These are phyloP conservation scores for Diddensiella caesifluorescens DNA, from an alignment of 805 yeast genomes.

Conservation along the genomic window DNA sequence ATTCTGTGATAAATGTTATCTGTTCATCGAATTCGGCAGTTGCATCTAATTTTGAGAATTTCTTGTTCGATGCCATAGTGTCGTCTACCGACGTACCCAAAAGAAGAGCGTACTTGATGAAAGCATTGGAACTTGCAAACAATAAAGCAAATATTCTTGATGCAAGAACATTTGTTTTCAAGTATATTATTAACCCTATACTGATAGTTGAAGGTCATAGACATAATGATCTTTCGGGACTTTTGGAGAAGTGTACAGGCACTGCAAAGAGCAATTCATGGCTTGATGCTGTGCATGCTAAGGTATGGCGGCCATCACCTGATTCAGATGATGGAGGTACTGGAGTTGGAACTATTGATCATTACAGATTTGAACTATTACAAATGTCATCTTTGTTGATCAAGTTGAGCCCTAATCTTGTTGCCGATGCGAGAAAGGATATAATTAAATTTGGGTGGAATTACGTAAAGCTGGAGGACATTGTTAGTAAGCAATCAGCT, in stretches of 20 bases:
- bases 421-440: conserved; percentile 66
- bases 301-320: conserved; percentile 69
- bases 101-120: conserved; percentile 48
- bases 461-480: conserved; percentile 81
- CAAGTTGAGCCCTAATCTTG: conserved; percentile 55
- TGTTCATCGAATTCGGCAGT: conserved; percentile 40
- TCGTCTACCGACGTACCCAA: conserved; percentile 41
- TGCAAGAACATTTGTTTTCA: conserved; percentile 58
- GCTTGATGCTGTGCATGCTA: conserved; percentile 56
- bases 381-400: conserved; percentile 76
- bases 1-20: conserved; percentile 41
- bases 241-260: conserved; percentile 37
- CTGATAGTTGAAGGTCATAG: conserved; percentile 56
- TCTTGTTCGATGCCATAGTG: conserved; percentile 52
- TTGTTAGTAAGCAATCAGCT: conserved; percentile 85
- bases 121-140: conserved; percentile 47
- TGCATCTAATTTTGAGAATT: conserved; percentile 47
- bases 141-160: conserved; percentile 41
- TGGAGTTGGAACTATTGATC: conserved; percentile 65
- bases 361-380: conserved; percentile 67
- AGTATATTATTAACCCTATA: conserved; percentile 58
- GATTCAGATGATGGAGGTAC: conserved; percentile 34
- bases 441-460: conserved; percentile 94
- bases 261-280: conserved; percentile 39
- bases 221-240: conserved; percentile 42